Conservation (phyloP, 2,329 filamentous ascomycete genomes). For the Aspergillus quadrilineatus region DNA sequence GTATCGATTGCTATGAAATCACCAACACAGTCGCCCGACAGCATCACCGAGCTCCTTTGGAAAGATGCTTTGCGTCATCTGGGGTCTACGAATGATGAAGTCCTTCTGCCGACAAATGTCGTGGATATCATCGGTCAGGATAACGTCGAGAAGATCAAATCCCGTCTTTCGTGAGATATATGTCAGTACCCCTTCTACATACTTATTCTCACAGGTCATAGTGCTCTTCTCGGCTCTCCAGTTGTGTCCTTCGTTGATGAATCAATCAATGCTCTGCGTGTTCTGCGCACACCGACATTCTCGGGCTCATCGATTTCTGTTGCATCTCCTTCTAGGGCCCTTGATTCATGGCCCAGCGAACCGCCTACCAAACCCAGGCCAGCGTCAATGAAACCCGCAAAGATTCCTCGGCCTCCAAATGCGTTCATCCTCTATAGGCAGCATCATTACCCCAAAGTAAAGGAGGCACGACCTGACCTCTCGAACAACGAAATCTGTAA, state of each 20-base stretch:
- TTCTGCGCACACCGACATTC: slow-evolving; percentile 29
- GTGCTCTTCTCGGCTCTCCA: slow-evolving; percentile 27
- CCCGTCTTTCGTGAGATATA: slow-evolving; percentile 29
- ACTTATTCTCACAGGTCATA: slow-evolving; percentile 17
- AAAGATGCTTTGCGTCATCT: slow-evolving; percentile 32
- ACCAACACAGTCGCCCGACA: slow-evolving; percentile 17
- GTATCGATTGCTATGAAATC: slow-evolving; percentile 17
- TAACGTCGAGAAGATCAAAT: slow-evolving; percentile 33
- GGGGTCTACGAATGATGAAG: slow-evolving; percentile 31
- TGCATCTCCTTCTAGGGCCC: slow-evolving; percentile 23
- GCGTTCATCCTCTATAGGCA: slow-evolving; percentile 49
- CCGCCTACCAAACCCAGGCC: slow-evolving; percentile 7
- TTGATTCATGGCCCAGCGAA: slow-evolving; percentile 8
- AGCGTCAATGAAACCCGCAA: slow-evolving; percentile 25
- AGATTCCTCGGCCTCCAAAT: slow-evolving; percentile 48
- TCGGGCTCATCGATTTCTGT: slow-evolving; percentile 24
- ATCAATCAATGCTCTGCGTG: slow-evolving; percentile 29
- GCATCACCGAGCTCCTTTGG: slow-evolving; percentile 29
- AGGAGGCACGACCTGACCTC: slow-evolving; percentile 40
- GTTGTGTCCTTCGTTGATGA: slow-evolving; percentile 30
- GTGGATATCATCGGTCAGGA: slow-evolving; percentile 29
- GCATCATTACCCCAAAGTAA: slow-evolving; percentile 39
- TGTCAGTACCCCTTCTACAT: neutral
- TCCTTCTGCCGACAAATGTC: slow-evolving; percentile 33
- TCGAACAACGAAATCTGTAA: slow-evolving; percentile 50